Base-by-base conservation (phyloP, 1,139 yeast species). In the Torulaspora globosa region DNA sequence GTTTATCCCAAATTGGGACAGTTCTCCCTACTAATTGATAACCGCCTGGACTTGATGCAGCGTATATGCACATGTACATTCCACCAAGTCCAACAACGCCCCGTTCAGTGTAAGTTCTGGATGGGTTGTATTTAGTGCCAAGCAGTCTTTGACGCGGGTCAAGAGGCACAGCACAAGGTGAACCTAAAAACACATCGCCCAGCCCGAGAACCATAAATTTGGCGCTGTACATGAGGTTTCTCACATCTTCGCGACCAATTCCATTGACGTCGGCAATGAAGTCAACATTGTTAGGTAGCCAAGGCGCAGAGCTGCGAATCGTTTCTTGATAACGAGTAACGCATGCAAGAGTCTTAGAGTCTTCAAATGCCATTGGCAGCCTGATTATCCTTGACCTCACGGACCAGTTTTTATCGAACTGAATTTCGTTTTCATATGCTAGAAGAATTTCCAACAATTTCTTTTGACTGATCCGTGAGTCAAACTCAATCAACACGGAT, bases 1-100 rank as follows among this genome's bases (percentile, higher is more conserved):
- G 76, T 70, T 88, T 90, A 67, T 92, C 97, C 98, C 98, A 92
- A 57, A 90, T 90, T 48, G 97, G 97, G 55, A 92, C 82, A 4
- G 98, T 92, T 65, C 97, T 80, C 48, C 97, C 98, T 53, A 89
- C 92, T 59, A 92, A 76, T 71, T 90, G 97, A 69, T 92, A 92
- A 26, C 98, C 98, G 70, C 98, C 98, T 44, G 98, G 98, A 21
- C 96, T 87, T 59, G 90, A 96, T 90, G 90, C 89, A 37, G 97
- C 89, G 69, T 92, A 92, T 58, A 92, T 90, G 73, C 97, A 90
- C 97, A 90, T 89, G 74, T 89, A 92, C 83, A 84, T 88, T 57
- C 97, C 97, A 55, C 97, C 98, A 65, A 92, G 83, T 62, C 98
- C 98, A 54, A 92, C 97, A 31, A 94, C 85, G 57, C 97, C 98